phyloP scores from a whole-genome alignment of 140 eudicot genomes.

The Oenanthe javanica region DNA sequence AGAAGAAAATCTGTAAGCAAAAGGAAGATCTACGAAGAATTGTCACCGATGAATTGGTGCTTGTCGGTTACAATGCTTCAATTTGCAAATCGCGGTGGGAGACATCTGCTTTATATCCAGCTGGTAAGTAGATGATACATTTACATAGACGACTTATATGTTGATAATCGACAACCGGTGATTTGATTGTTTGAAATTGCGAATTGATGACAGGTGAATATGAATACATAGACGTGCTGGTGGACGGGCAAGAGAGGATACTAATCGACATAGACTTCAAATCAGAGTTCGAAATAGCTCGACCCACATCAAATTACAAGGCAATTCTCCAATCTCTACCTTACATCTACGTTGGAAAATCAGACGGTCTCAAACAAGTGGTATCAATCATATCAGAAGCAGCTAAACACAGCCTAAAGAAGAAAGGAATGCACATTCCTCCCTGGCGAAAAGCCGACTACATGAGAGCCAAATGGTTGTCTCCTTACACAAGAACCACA shows the following conservation, averaged over 20 bases:
- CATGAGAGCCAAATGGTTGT: slow-evolving; percentile 75
- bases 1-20: slow-evolving; percentile 43
- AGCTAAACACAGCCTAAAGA: slow-evolving; percentile 60
- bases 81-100: slow-evolving; percentile 87
- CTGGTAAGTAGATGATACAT: slow-evolving; percentile 35
- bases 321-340: slow-evolving; percentile 61
- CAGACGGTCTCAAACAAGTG: slow-evolving; percentile 75
- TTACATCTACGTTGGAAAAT: slow-evolving; percentile 60
- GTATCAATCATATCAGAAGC: slow-evolving; percentile 55
- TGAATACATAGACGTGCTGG: slow-evolving; percentile 64
- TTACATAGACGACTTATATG: not conserved
- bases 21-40: slow-evolving; percentile 56
- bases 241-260: slow-evolving; percentile 47
- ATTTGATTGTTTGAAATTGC: too few species aligned
- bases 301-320: slow-evolving; percentile 64
- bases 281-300: slow-evolving; percentile 91
- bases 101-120: slow-evolving; percentile 60
- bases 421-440: slow-evolving; percentile 79
- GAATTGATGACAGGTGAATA: slow-evolving; percentile 47
- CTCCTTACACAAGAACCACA: slow-evolving; percentile 37
- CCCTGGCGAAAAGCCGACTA: slow-evolving; percentile 80
- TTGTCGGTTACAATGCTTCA: slow-evolving; percentile 70
- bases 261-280: slow-evolving; percentile 74
- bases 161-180: too few species aligned
- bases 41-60: slow-evolving; percentile 35